Evolutionary conservation across 176 grass and related monocot genomes (phyloP), one percentile per base, ranked within the genome.

Genomic region (Themeda triandra): DNA sequence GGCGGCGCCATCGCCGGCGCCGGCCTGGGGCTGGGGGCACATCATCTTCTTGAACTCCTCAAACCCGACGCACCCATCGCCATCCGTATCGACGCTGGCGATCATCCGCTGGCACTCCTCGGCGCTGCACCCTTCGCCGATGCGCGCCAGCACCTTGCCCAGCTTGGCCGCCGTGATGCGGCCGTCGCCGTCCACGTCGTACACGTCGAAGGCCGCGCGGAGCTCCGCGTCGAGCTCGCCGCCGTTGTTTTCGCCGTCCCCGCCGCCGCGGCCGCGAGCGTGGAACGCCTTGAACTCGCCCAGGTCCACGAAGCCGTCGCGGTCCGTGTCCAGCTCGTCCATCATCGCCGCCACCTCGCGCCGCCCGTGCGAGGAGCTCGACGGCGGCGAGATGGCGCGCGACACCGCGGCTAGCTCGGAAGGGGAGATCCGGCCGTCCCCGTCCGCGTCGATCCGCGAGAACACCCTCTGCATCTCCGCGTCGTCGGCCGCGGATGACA

Each of bases 41-140:
- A 99, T 96, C 96, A 99, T 96, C 78, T 86, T 96, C 79, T 95
- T 99, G 82, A 99, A 99, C 77, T 92, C 93, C 36, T 99, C 86
- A 80, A 94, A 99, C 0, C 71, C 91, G 33, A 99, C 96, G 84
- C 53, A 89, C 0, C 89, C 93, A 49, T 99, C 96, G 41, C 96
- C 93, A n/a, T 96, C 93, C 5, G 76, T 37, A 44, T 93, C 93
- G 15, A 99, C 96, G 30, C 84, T 81, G 37, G 79, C 66, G 66
- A 99, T 94, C 96, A 99, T 99, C 66, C 85, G 9, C 15, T 87
- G 73, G 75, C 93, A 99, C 13, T 99, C 93, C 48, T 88, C 78
- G 45, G 84, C 25, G 46, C 74, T 76, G 81, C 89, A 91, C 0
- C 78, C 87, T 31, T 96, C 86, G 4, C 93, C 96, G 62, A 99